phyloP scores from a whole-genome alignment of 2,329 filamentous ascomycete genomes.

The Biscogniauxia mediterranea region DNA sequence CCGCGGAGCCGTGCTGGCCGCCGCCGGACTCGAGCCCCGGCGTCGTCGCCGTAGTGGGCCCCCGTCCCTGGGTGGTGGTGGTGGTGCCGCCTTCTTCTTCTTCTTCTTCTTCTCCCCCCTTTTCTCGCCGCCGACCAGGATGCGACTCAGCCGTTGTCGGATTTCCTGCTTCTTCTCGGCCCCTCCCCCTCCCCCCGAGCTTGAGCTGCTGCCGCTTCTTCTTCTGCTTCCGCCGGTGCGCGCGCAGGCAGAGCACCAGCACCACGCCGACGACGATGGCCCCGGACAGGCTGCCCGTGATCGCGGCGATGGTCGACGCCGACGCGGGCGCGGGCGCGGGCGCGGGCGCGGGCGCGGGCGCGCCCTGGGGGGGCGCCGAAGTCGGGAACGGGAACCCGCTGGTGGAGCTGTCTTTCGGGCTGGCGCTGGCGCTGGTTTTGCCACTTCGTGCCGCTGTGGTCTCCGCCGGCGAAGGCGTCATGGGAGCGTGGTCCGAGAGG shows the following conservation, averaged over 20 bases:
- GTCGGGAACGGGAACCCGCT: not conserved
- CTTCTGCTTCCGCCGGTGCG: conserved; percentile 25
- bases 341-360: not conserved
- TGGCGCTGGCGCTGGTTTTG: no score
- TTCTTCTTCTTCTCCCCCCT: not conserved
- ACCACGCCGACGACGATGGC: conserved; percentile 22
- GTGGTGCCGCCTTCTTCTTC: no score
- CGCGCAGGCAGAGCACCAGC: conserved; percentile 23
- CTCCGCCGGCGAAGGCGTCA: no score
- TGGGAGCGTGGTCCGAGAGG: no score
- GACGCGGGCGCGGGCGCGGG: conserved; percentile 3
- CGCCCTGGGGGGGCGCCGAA: not conserved
- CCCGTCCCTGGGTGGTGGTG: no score
- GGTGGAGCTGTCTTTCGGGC: no score
- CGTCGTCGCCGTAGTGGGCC: conserved; percentile 24
- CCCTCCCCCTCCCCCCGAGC: no score
- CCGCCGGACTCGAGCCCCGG: conserved; percentile 26
- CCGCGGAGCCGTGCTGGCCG: not conserved
- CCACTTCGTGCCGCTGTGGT: no score
- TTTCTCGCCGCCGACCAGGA: conserved; percentile 14
- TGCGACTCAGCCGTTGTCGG: conserved; percentile 4
- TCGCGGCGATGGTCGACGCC: conserved; percentile 20
- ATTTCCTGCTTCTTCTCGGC: no score
- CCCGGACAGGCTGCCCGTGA: conserved; percentile 27
- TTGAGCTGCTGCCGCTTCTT: conserved; percentile 19